phyloP scores from a whole-genome alignment of 345 rosid species.

The Gossypioides kirkii region DNA sequence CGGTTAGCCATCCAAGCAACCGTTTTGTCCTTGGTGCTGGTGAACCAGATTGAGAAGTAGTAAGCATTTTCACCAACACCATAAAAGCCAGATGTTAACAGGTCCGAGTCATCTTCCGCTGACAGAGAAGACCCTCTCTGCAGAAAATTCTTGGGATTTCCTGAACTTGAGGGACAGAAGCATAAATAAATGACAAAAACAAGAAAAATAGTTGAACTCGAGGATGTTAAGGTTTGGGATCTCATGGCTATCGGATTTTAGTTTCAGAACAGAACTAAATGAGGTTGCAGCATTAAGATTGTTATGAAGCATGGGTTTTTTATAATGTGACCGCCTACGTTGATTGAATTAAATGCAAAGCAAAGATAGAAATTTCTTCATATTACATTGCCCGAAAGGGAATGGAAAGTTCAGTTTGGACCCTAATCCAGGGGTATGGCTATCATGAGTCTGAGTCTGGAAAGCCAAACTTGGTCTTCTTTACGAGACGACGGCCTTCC shows the following conservation, averaged over 20 bases:
- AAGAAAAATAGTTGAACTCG: background rate
- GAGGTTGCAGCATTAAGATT: background rate
- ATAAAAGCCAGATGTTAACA: constrained; percentile 38
- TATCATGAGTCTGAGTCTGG: constrained; percentile 8
- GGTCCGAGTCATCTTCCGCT: constrained; percentile 20
- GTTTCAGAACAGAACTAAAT: background rate
- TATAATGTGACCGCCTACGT: background rate
- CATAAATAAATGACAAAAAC: constrained; percentile 9
- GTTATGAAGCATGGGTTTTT: background rate
- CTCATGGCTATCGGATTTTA: background rate
- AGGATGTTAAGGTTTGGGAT: constrained; percentile 1
- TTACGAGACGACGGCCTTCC: no score
- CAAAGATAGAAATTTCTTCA: no score
- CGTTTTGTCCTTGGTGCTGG: constrained; percentile 21
- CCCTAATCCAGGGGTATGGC: constrained; percentile 18
- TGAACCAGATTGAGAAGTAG: constrained; percentile 44
- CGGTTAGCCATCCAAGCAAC: constrained; percentile 49
- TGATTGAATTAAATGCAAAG: no score
- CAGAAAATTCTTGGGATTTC: constrained; percentile 11
- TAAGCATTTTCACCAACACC: constrained; percentile 33
- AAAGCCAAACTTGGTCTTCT: no score
- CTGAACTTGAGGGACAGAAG: constrained; percentile 3
- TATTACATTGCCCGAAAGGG: background rate
- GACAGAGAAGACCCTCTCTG: constrained; percentile 27
- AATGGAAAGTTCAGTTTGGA: no score